Base-by-base conservation (phyloP, 2,329 filamentous ascomycete species). In the Ophiognomonia clavigignenti-juglandacearum region DNA sequence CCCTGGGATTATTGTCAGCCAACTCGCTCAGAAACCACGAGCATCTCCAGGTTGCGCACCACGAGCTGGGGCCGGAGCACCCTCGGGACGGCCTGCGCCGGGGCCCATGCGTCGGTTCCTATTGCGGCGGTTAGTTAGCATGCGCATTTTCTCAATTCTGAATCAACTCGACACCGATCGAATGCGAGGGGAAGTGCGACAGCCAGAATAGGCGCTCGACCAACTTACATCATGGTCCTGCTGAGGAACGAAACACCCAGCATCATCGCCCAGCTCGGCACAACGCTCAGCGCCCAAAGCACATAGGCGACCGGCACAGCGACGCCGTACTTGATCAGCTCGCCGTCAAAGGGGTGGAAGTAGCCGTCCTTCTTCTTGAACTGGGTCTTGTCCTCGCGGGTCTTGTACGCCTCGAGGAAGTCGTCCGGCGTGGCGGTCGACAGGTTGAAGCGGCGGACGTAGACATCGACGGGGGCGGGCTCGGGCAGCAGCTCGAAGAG, bases 241-340 rank as follows among this genome's bases (percentile, higher is more conserved):
- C 82, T 88, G 54, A 85, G 60, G 63, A 91, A 82, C 44, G 83
- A 87, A 57, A 92, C 74, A 40, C 79, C 62, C 56, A 92, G 74
- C 87, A 92, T 91, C 61, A 89, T 82, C 46, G 80, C 67, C 87
- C 87, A 92, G 71, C 83, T 82, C 48, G 86, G 78, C 49, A 88
- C 67, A 40, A 85, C 67, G 57, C 76, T 74, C 59, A 86, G 80
- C 54, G 72, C 73, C 78, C 80, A 89, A 56, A 88, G 72, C 43
- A 77, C 56, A 61, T 87, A 90, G 48, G 76, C 87, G 36, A 85
- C 66, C 32, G 85, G 83, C 43, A 85, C 66, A 26, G 77, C 71
- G 24, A 88, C 58, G 54, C 77, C 75, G 54, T 78, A 74, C 70
- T 86, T 67, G 50, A 80, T 81, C 35, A 86, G 68, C 52, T 70